Evolutionary conservation across 805 yeast species (phyloP).

Genomic region (Nakazawaea ambrosiae): DNA sequence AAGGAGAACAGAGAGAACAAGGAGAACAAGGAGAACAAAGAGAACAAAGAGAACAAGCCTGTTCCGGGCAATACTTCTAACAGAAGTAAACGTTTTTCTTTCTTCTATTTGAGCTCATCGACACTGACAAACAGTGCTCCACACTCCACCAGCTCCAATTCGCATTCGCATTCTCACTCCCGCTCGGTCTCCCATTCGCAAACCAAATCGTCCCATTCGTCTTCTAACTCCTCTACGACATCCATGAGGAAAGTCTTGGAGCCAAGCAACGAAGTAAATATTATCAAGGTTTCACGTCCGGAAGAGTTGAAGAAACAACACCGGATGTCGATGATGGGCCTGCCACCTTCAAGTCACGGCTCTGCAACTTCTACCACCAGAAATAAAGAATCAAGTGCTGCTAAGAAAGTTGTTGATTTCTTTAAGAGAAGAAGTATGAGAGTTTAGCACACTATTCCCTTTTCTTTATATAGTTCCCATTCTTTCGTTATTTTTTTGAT

Average conservation of each 20-base stretch:
- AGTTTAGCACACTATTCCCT: no score
- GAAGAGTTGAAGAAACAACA: slow-evolving; percentile 5
- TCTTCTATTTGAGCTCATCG: slow-evolving; percentile 7
- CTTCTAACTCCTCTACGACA: neutral
- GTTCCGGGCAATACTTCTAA: neutral
- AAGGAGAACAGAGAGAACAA: neutral
- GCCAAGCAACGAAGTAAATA: slow-evolving; percentile 25
- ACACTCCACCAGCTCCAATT: slow-evolving; percentile 1
- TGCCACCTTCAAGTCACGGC: neutral
- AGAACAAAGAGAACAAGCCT: slow-evolving; percentile 6
- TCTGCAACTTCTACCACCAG: neutral
- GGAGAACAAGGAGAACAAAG: neutral
- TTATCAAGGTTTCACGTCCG: slow-evolving; percentile 12
- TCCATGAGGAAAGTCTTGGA: slow-evolving; percentile 25
- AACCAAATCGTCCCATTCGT: slow-evolving; percentile 1
- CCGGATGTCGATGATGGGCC: slow-evolving; percentile 4
- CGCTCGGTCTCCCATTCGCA: slow-evolving; percentile 1
- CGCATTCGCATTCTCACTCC: neutral
- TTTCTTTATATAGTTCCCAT: neutral
- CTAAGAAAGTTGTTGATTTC: slow-evolving; percentile 71
- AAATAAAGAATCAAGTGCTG: slow-evolving; percentile 62
- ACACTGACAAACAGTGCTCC: slow-evolving; percentile 1
- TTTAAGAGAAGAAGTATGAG: slow-evolving; percentile 58
- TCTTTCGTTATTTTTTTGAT: neutral
- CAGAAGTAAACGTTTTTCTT: slow-evolving; percentile 9